Base-by-base conservation (phyloP, 1,284 basidiomycete genomes). In the Abortiporus biennis region DNA sequence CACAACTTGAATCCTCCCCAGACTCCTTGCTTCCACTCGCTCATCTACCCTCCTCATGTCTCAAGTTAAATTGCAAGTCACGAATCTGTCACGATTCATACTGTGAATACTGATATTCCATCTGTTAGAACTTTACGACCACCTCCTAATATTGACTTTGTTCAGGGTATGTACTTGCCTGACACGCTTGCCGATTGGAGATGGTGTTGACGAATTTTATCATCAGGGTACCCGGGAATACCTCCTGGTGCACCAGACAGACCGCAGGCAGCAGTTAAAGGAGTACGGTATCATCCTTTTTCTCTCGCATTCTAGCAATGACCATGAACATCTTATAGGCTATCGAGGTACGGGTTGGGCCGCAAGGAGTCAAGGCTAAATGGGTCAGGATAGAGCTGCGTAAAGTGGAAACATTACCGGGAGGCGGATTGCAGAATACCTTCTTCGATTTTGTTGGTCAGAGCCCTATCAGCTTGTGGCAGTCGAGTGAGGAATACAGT, bases 351-450 rank as follows among this genome's bases (percentile, higher is more conserved):
- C 79, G 90, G 25, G 69, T 82, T 16, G 80, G 78, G 8, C 67
- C 72, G 3, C 69, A 77, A 50, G 83, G 85, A n/a, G 77, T 87
- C 55, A 92, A 91, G 68, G 87, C 87, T 19, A 90, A 91, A 64
- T 92, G 86, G 81, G 81, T 94, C 21, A 79, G 85, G 50, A 80
- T 93, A 47, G 89, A 92, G 64, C 71, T 93, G 55, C 78, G 86
- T 54, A 92, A 91, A 67, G 78, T 91, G 33, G 91, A 94, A 64
- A 81, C 76, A 1, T 69, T 90, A 35, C 86, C 87, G 1, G 78
- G 78, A 15, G 85, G 80, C 22, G 80, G 82, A 8, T 65, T 70
- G 47, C 63, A 69, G 19, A 85, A 80, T 61, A 79, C 79, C 6
- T 89, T 83, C 64, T 76, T 74, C 53, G 80, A 87, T 57, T 76